Evolutionary conservation across 2,329 filamentous ascomycete genomes (phyloP).

Genomic region (Aspergillus persii): DNA sequence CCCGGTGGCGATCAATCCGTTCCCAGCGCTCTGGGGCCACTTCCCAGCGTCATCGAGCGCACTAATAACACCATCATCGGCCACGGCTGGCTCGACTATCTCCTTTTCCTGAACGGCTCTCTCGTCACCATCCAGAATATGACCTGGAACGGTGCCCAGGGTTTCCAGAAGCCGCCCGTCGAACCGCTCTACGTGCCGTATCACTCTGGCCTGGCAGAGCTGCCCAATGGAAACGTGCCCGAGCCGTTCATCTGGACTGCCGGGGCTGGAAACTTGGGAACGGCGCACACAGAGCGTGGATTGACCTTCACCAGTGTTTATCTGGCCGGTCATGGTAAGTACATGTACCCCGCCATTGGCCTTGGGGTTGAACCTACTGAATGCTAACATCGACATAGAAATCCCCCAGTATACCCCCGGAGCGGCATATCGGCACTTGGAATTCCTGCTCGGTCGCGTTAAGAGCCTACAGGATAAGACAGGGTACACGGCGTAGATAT

Average conservation of each 20-base stretch:
- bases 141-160: slow-evolving; percentile 71
- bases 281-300: slow-evolving; percentile 69
- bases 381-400: slow-evolving; percentile 52
- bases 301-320: slow-evolving; percentile 68
- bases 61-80: slow-evolving; percentile 72
- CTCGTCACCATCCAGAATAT: slow-evolving; percentile 75
- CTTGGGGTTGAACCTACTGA: too few relatives aligned
- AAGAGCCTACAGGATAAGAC: slow-evolving; percentile 6
- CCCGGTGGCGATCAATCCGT: slow-evolving; percentile 50
- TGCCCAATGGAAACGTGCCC: slow-evolving; percentile 42
- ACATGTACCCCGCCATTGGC: slow-evolving; percentile 46
- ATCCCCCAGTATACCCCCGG: slow-evolving; percentile 65
- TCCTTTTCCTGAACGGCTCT: slow-evolving; percentile 67
- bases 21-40: slow-evolving; percentile 34
- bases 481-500: slow-evolving; percentile 8
- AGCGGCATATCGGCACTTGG: slow-evolving; percentile 68
- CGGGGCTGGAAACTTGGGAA: slow-evolving; percentile 67
- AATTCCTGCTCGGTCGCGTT: slow-evolving; percentile 72
- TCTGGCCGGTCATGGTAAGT: slow-evolving; percentile 59
- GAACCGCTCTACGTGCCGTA: slow-evolving; percentile 70
- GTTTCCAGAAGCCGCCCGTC: slow-evolving; percentile 62
- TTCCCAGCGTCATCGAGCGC: slow-evolving; percentile 70
- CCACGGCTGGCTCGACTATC: slow-evolving; percentile 69
- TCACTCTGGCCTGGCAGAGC: slow-evolving; percentile 37
- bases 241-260: slow-evolving; percentile 42